These are phyloP conservation scores for Penicillium hordei DNA, from an alignment of 2,329 filamentous ascomycete species.

Conservation along the genomic window DNA sequence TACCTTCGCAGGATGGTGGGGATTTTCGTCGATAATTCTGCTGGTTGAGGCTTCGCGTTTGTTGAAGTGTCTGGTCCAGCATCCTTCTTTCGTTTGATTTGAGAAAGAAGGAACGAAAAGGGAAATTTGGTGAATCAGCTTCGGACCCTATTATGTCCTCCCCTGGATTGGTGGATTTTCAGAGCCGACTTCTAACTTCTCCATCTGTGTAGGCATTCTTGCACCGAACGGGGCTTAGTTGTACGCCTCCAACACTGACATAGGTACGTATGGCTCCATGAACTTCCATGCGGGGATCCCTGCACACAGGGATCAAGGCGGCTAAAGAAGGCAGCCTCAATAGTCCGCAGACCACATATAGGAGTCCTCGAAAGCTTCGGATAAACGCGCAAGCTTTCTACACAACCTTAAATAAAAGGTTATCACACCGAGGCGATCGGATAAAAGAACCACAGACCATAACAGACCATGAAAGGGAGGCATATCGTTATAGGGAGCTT, in stretches of 20 bases:
- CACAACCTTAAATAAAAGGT: not conserved
- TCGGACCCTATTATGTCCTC: not conserved
- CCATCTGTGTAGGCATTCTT: not conserved
- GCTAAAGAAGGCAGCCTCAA: not conserved
- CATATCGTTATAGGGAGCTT: not conserved
- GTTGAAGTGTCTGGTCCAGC: not conserved
- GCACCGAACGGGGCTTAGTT: not conserved
- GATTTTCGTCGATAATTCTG: not conserved
- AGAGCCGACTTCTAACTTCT: not conserved
- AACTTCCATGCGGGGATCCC: not conserved
- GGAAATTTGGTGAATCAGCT: not conserved
- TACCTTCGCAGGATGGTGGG: not conserved
- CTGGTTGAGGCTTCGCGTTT: not conserved
- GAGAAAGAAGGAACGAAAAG: not conserved
- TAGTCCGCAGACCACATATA: not conserved
- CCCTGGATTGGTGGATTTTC: not conserved
- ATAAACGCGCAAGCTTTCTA: not conserved
- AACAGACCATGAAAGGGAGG: not conserved
- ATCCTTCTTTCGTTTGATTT: not conserved
- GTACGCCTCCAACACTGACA: not conserved
- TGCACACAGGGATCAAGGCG: not conserved
- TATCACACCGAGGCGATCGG: not conserved
- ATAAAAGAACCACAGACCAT: not conserved
- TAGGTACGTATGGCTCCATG: not conserved
- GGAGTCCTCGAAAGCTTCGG: not conserved